Conservation (phyloP, 2,329 filamentous ascomycete genomes). For the Aspergillus uvarum region DNA sequence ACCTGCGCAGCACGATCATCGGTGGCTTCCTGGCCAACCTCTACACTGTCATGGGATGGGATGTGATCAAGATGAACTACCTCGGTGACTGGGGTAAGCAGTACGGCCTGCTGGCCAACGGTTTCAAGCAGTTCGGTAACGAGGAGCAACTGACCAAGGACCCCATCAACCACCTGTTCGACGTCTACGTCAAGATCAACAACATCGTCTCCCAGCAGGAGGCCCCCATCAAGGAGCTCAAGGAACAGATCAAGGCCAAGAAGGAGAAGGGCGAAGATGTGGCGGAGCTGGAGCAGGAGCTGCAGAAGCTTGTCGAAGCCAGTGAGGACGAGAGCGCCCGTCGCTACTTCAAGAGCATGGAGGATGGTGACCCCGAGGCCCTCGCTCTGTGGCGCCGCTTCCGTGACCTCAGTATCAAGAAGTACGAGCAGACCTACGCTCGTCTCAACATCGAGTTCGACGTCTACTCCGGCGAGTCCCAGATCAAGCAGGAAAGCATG, state of each 20-base stretch:
- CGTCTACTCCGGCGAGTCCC: constrained; percentile 68
- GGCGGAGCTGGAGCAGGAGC: constrained; percentile 49
- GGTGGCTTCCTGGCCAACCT: constrained; percentile 65
- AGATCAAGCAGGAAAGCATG: constrained; percentile 63
- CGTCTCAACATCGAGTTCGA: constrained; percentile 66
- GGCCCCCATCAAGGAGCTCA: constrained; percentile 55
- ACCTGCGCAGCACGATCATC: constrained; percentile 66
- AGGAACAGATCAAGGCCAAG: constrained; percentile 50
- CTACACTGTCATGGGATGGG: constrained; percentile 61
- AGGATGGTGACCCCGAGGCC: constrained; percentile 59
- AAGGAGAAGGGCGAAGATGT: constrained; percentile 52
- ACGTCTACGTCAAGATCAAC: constrained; percentile 67
- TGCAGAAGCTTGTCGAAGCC: constrained; percentile 50
- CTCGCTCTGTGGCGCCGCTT: constrained; percentile 63
- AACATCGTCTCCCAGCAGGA: constrained; percentile 57
- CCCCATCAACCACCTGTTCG: constrained; percentile 64
- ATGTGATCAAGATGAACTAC: constrained; percentile 65
- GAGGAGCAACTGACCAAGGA: constrained; percentile 61
- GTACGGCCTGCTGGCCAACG: constrained; percentile 63
- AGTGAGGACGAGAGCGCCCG: constrained; percentile 62
- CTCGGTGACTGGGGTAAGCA: constrained; percentile 69
- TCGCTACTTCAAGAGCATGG: constrained; percentile 68
- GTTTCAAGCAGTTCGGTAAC: constrained; percentile 61
- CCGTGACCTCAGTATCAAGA: constrained; percentile 62
- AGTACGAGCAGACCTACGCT: constrained; percentile 64